Percentiles rank a stretch among this genome's conserved stretches.
Conservation (phyloP, 2,329 filamentous ascomycete genomes). For the Exophiala viscosa region DNA sequence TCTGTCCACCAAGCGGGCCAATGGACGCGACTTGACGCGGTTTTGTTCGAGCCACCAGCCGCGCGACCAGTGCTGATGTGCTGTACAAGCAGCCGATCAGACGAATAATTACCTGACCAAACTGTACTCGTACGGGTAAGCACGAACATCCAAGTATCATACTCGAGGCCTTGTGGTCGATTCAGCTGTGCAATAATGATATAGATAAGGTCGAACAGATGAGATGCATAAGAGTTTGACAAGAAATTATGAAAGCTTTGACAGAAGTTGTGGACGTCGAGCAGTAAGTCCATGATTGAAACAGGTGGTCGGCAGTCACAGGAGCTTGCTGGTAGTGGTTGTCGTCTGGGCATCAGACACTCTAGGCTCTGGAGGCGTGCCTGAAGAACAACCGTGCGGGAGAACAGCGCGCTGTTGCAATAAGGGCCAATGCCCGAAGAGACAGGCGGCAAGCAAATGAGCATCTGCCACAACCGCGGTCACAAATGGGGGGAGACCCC, state of each 20-base stretch:
- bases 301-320: not conserved
- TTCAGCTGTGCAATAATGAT: too few relatives aligned
- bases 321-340: not conserved
- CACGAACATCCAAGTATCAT: not conserved
- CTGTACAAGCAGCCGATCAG: constrained; percentile 8
- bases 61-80: constrained; percentile 22
- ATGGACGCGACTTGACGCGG: constrained; percentile 25
- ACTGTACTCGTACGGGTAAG: constrained; percentile 13
- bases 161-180: not conserved
- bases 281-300: too few relatives aligned
- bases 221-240: too few relatives aligned
- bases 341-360: not conserved
- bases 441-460: constrained; percentile 8
- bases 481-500: not conserved
- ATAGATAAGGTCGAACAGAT: too few relatives aligned
- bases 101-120: constrained; percentile 4
- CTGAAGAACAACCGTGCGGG: constrained; percentile 8
- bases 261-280: too few relatives aligned
- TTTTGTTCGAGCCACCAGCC: constrained; percentile 20
- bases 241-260: too few relatives aligned
- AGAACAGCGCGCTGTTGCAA: not conserved
- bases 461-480: constrained; percentile 10
- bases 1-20: constrained; percentile 14
- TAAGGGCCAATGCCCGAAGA: not conserved
- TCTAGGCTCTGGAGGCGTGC: constrained; percentile 3